Conservation (phyloP, 345 rosid genomes). For the Litchi chinensis region DNA sequence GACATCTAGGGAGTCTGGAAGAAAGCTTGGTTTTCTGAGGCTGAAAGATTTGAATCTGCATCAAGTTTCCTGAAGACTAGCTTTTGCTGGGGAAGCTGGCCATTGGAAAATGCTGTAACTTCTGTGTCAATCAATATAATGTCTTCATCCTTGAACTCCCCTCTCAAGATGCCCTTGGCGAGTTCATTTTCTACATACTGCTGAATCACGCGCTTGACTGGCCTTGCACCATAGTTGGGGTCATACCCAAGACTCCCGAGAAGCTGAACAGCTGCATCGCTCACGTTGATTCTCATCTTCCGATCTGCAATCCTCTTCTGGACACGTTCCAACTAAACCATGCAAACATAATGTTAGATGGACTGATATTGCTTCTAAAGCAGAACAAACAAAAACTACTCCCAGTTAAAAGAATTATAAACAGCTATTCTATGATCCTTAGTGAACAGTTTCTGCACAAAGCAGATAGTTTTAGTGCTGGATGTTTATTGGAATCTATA, state of each 20-base stretch:
- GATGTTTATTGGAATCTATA: too few relatives aligned
- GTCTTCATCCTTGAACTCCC: slow-evolving; percentile 90
- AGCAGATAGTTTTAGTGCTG: neutral
- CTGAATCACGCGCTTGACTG: slow-evolving; percentile 96
- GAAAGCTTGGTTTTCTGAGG: slow-evolving; percentile 41
- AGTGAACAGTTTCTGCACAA: neutral
- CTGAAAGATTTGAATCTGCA: slow-evolving; percentile 26
- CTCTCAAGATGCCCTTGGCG: slow-evolving; percentile 92
- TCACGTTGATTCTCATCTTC: slow-evolving; percentile 76
- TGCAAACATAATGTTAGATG: neutral
- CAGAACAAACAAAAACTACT: neutral
- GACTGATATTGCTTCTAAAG: neutral
- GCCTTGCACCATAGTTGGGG: slow-evolving; percentile 96
- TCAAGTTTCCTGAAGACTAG: slow-evolving; percentile 62
- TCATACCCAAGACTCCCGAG: slow-evolving; percentile 91
- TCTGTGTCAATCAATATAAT: slow-evolving; percentile 67
- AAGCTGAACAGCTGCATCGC: slow-evolving; percentile 73
- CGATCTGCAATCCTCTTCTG: slow-evolving; percentile 86
- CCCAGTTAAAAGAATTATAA: too few relatives aligned
- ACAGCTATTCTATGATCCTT: neutral
- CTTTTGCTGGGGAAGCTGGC: slow-evolving; percentile 86
- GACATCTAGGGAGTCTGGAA: slow-evolving; percentile 28
- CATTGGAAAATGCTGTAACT: slow-evolving; percentile 65
- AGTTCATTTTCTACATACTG: slow-evolving; percentile 93
- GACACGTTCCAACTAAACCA: slow-evolving; percentile 81